Base-by-base conservation (phyloP, 805 yeast species). In the Ogataea ganodermae region DNA sequence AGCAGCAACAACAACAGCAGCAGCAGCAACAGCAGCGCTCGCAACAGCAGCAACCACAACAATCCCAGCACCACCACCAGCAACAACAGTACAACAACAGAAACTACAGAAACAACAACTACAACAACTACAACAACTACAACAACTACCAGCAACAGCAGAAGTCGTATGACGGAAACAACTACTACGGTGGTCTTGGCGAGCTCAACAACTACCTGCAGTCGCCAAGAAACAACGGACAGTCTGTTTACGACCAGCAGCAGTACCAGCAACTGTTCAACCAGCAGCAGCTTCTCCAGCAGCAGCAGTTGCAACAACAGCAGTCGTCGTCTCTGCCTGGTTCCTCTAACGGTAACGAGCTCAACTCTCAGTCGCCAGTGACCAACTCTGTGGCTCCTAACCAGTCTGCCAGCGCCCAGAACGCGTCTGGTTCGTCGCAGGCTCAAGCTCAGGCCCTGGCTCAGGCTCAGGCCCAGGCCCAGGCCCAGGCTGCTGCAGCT, bases 121-220 rank as follows among this genome's bases (percentile, higher is more conserved):
- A 42, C 50, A 51, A 46, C 52, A 53, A 44, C 53, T 41, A 41
- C 49, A 43, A 14, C 38, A 45, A 44, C 48, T 33, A 38, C 45
- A 48, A 41, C 52, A 44, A 44, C 53, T 49, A 52, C 41, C 51
- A 47, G 20, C 59, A 55, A 40, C 53, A 49, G 32, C 57, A 48
- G 30, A 49, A 55, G 45, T 47, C 49, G 6, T 50, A 49, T 31
- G 56, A 47, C 35, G 56, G 50, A 35, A 49, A 51, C 33, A 58
- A 52, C 53, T 50, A 51, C 48, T 54, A 52, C 51, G 58, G 54
- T 32, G 59, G 61, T 37, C 51, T 54, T 14, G 51, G 57, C 21
- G 63, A 62, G 41, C 46, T 60, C 41, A 61, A 62, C 51, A 61
- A 53, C 49, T 61, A 61, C 50, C 46, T 58, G 35, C 60, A 55